Base-by-base conservation (phyloP, 495 filamentous ascomycete genomes). In the Xylaria cubensis region DNA sequence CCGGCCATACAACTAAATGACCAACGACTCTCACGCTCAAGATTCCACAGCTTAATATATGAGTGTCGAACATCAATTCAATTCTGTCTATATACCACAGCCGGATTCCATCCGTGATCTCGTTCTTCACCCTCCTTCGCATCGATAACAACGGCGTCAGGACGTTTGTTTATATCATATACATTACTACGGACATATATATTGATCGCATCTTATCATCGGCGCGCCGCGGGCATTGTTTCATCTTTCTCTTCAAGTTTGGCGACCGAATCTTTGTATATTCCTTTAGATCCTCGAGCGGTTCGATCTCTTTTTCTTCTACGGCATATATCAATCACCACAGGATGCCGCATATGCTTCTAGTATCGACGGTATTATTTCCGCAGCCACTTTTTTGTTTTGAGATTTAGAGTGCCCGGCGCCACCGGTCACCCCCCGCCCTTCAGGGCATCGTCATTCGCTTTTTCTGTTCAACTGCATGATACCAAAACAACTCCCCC, bases 71-170 rank as follows among this genome's bases (percentile, higher is more conserved):
- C 29, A 41, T 24, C 34, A 34, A n/a, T 55, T 56, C 50, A 36
- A 67, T 67, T 67, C 21, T 13, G 10, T 44, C 8, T 55, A 73
- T 74, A 79, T 75, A 77, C 66, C 75, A 26, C n/a, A 26, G 7
- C 36, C 41, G 39, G 41, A n/a, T 41, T 24, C 59, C 53, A 24
- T 59, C 67, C 24, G 36, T 73, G 73, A 55, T 70, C 72, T 51
- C 67, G 72, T 74, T 72, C 53, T 69, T 36, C 39, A 69, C 76
- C 55, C 59, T 72, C 67, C 21, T 73, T 77, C 51, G 71, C 74
- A 78, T 78, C 48, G 65, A 62, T 70, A 42, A 74, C 74, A 77
- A 74, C 65, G 74, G 74, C 75, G 76, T 67, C 76, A 50, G 75
- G 51, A 74, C 70, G 73, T 75, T 76, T 65, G 48, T 78, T 53